These are phyloP conservation scores for Anethum foeniculum DNA, from an alignment of 140 eudicot species.

Conservation along the genomic window DNA sequence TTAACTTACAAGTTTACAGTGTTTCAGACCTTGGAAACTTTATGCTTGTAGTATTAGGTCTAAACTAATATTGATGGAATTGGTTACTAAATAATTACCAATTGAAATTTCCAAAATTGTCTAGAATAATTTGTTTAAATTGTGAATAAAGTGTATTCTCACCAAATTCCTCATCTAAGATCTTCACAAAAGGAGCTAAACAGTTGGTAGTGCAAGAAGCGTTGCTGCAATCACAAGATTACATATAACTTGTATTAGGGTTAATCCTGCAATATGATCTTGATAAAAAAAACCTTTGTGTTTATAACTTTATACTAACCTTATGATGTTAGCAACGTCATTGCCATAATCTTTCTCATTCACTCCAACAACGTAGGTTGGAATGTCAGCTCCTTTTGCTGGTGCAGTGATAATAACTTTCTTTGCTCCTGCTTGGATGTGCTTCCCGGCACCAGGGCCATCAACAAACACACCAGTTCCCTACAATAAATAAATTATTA, in stretches of 20 bases:
- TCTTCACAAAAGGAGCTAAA: conserved; percentile 94
- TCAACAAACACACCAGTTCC: conserved; percentile 98
- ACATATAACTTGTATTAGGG: background rate
- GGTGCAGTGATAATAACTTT: conserved; percentile 96
- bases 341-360: conserved; percentile 63
- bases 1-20: background rate
- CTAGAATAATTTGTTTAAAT: background rate
- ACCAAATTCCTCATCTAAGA: conserved; percentile 88
- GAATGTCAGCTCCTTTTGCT: conserved; percentile 93
- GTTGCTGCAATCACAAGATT: conserved; percentile 42
- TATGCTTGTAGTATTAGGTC: background rate
- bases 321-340: conserved; percentile 66
- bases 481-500: conserved; percentile 24
- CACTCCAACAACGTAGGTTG: conserved; percentile 93
- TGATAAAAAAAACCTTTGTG: background rate
- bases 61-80: background rate
- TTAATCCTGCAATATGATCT: background rate
- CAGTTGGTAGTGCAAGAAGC: conserved; percentile 99
- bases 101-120: background rate
- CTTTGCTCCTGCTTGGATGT: conserved; percentile 96
- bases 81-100: background rate
- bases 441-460: conserved; percentile 98
- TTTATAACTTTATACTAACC: conserved; percentile 36
- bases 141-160: conserved; percentile 15
- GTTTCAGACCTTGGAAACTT: background rate